Base-by-base conservation (phyloP, 2,329 filamentous ascomycete genomes). In the Rutstroemia sp. region DNA sequence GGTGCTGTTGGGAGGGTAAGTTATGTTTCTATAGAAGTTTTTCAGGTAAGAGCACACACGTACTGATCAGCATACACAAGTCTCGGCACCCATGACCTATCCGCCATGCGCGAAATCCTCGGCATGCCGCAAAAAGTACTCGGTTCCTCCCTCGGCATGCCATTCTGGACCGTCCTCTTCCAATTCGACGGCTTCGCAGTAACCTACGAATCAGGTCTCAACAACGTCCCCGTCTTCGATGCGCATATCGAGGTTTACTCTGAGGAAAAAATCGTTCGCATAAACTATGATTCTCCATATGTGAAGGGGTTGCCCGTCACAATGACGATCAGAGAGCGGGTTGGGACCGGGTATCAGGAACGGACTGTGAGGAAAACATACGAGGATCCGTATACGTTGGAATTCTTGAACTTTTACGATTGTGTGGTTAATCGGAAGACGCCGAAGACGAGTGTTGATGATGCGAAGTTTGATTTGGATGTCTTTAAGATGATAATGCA, bases 251-350 rank as follows among this genome's bases (percentile, higher is more conserved):
- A 76, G 2, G 71, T 85, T 0, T 84, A 81, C 60, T 75, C 75
- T 0, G 65, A 71, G 16, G 70, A 73, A 6, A 85, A 84, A 68
- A 76, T 75, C 0, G 76, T 85, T 0, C 73, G 70, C 1, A 71
- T 85, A 10, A 64, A 77, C 38, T 82, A 78, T 60, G 79, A 85
- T 56, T 78, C 79, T 0, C 82, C 81, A 0, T 82, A 78, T 56
- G 71, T 82, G n/a, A 81, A 80, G 60, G 79, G 75, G 0, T 67
- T 82, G 1, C 76, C 77, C 0, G 76, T 64, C 39, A 58, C 48
- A 6, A 57, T 78, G 60, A 66, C 70, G 36, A 64, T 82, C 8
- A 64, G 72, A 5, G 78, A 82, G 60, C 48, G 40, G 14, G 21
- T 51, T 27, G 56, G 38, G 27, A 39, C 45, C 14, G 54, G 55